Evolutionary conservation across 2,329 filamentous ascomycete species (phyloP), one percentile per base, ranked within the genome.

Genomic region (Monosporascus sp.): DNA sequence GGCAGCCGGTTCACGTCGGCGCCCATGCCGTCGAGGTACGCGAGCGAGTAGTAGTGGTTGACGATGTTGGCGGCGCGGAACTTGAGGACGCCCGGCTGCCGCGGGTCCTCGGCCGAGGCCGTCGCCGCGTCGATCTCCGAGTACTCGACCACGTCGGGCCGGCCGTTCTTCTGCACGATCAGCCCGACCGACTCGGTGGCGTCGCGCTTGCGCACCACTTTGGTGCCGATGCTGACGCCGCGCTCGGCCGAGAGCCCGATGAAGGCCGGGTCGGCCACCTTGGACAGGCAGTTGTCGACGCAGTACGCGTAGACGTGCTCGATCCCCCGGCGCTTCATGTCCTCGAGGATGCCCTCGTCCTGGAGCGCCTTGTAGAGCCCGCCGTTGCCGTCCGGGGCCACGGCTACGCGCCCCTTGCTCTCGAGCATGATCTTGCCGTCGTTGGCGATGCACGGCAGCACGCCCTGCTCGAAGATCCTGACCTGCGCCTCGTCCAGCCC

Each of bases 41-140:
- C 77, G 79, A 92, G 93, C 47, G 90, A 96, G 78, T 99, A 99
- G 83, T 97, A 99, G 81, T 99, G 94, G 80, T 99, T 99, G 75
- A 99, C 94, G 64, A 99, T 99, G 78, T 99, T 99, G 67, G 93
- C 94, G 53, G 94, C 93, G 57, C 94, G 88, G 85, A 96, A 97
- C 74, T 93, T 95, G 68, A 99, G 85, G 51, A 97, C 79, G 53
- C 83, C 85, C 3, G 83, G 78, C 65, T 96, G 85, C 72, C 89
- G 89, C 51, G 86, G 74, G 68, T 99, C 94, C 68, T 86, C 83
- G 60, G 92, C 93, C 73, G 95, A 90, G 53, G 93, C 89, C n/a
- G 90, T 94, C 57, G 84, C 86, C 60, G 83, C 74, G 77, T 95
- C 89, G 63, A 99, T 97, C 77, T 99, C 94, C 6, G 91, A 96